Conservation (phyloP, 1,284 basidiomycete species). For the Fomitopsis betulina region DNA sequence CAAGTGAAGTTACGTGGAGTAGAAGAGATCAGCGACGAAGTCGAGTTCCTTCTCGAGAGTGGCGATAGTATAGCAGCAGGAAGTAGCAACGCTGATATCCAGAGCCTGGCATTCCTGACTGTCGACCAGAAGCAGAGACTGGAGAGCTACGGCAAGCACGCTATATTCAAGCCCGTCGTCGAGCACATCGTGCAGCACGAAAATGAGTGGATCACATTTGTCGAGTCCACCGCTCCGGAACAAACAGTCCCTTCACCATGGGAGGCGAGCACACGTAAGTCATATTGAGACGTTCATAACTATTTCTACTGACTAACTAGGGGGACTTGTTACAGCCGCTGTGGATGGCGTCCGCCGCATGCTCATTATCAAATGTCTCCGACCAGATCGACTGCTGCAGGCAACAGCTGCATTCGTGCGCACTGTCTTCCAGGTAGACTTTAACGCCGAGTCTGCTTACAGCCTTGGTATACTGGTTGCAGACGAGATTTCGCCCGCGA, state of each 20-base stretch:
- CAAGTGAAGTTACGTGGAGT: constrained; percentile 84
- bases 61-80: constrained; percentile 57
- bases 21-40: constrained; percentile 79
- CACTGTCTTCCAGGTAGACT: constrained; percentile 73
- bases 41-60: constrained; percentile 89
- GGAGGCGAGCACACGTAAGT: constrained; percentile 70
- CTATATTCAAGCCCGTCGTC: constrained; percentile 76
- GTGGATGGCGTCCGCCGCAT: constrained; percentile 71
- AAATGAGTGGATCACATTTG: constrained; percentile 75
- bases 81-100: constrained; percentile 29
- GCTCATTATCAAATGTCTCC: constrained; percentile 83
- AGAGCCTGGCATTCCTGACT: constrained; percentile 46
- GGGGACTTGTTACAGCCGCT: constrained; percentile 44
- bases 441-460: constrained; percentile 67
- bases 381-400: constrained; percentile 86
- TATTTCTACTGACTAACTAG: not conserved
- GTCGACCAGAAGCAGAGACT: constrained; percentile 70
- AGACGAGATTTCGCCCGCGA: constrained; percentile 75
- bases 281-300: no score
- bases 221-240: constrained; percentile 72
- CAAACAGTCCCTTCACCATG: constrained; percentile 70
- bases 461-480: constrained; percentile 76
- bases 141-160: constrained; percentile 61
- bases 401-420: constrained; percentile 75
- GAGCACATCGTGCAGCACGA: constrained; percentile 62